Evolutionary conservation across 176 grass and related monocot genomes (phyloP).

Genomic region (Zea luxurians): DNA sequence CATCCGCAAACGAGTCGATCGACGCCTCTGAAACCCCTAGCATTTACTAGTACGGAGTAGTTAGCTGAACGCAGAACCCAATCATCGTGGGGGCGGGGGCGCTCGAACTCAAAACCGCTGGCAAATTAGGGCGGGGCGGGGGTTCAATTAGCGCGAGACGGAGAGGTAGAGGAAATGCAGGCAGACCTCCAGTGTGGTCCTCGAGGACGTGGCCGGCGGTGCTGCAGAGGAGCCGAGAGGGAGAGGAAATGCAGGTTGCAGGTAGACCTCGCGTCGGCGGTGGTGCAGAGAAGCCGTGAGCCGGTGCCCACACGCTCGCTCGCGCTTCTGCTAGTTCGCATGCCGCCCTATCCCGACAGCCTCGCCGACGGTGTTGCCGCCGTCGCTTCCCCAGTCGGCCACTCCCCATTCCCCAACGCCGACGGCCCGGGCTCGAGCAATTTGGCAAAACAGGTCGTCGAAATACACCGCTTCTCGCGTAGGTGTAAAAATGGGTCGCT

Average conservation of each 20-base stretch:
- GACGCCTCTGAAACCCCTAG: neutral
- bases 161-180: constrained; percentile 9
- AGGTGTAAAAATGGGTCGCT: too few relatives aligned
- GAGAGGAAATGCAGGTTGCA: constrained; percentile 15
- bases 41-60: neutral
- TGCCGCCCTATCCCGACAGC: neutral
- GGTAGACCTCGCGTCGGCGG: neutral
- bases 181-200: neutral
- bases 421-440: neutral
- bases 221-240: neutral
- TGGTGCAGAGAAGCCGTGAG: neutral
- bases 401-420: too few relatives aligned
- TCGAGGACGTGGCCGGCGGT: neutral
- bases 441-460: too few relatives aligned
- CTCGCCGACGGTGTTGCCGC: neutral
- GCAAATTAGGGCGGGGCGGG: neutral
- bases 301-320: neutral
- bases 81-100: neutral
- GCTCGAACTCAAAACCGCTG: neutral
- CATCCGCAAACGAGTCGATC: neutral
- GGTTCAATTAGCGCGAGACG: neutral
- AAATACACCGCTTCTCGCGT: too few relatives aligned
- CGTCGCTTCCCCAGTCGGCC: neutral
- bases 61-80: neutral
- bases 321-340: neutral